These are phyloP conservation scores for Rhizopogon sp. DNA, from an alignment of 768 basidiomycete genomes.

Conservation along the genomic window DNA sequence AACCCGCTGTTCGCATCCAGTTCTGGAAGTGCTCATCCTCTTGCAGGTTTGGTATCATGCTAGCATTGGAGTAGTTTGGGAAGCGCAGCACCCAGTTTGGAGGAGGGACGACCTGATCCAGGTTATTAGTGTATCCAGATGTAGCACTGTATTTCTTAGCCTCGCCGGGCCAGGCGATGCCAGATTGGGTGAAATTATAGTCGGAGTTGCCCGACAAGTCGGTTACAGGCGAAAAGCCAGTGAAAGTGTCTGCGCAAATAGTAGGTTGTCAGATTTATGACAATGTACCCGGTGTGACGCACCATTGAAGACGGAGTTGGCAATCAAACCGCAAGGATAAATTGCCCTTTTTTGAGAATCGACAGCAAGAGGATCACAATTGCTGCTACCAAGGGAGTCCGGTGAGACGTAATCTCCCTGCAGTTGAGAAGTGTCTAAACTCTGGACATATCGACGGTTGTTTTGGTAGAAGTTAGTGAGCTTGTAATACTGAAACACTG, in stretches of 20 bases:
- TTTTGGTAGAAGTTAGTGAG: slow-evolving; percentile 97
- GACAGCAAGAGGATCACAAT: slow-evolving; percentile 86
- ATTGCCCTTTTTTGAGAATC: slow-evolving; percentile 47
- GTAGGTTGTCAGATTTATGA: not conserved
- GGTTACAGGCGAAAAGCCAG: slow-evolving; percentile 45
- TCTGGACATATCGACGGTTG: slow-evolving; percentile 96
- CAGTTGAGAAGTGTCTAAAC: slow-evolving; percentile 79
- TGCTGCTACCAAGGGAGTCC: slow-evolving; percentile 52
- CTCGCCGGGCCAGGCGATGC: slow-evolving; percentile 97
- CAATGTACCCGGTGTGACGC: slow-evolving; percentile 11
- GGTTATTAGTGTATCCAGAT: slow-evolving; percentile 45
- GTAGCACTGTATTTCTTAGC: slow-evolving; percentile 77
- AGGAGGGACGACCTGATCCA: slow-evolving; percentile 78
- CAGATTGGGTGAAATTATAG: slow-evolving; percentile 70
- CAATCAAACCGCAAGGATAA: slow-evolving; percentile 96
- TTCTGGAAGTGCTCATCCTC: slow-evolving; percentile 94
- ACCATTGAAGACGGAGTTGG: slow-evolving; percentile 97
- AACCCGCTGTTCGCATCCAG: slow-evolving; percentile 98
- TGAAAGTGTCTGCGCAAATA: slow-evolving; percentile 65
- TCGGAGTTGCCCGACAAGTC: slow-evolving; percentile 36
- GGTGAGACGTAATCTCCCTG: slow-evolving; percentile 59
- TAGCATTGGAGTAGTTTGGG: slow-evolving; percentile 66
- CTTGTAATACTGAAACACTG: slow-evolving; percentile 94
- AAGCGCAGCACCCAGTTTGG: slow-evolving; percentile 83
- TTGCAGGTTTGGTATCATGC: slow-evolving; percentile 68